Evolutionary conservation across 1,284 basidiomycete genomes (phyloP), one percentile per base, ranked within the genome.

Genomic region (Irpex sp.): DNA sequence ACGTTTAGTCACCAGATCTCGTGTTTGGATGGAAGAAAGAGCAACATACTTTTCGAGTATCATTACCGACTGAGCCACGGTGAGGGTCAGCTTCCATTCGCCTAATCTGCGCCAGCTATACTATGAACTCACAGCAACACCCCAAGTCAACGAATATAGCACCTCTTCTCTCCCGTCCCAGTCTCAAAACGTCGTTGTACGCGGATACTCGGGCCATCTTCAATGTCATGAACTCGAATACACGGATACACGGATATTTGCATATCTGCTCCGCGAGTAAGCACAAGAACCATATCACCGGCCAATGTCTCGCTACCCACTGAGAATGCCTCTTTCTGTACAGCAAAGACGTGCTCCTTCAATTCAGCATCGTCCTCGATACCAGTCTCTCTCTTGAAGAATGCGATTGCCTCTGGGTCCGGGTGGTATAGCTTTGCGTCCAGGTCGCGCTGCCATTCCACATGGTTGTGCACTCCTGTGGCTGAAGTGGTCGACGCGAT

Each of bases 321-420:
- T 66, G 79, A 73, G 71, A 85, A 87, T n/a, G 87, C 88, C 67
- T 83, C 83, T 27, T 70, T 73, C 72, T 87, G 87, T 20, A 87
- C 79, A 2, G 68, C 67, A 5, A 88, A 64, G 44, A 89, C 84
- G 74, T 90, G 88, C 64, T 79, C 69, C 76, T 82, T 88, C 67
- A 88, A 76, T 65, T 80, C 79, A 2, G 82, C 80, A 1, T 82
- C 80, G 68, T 84, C 79, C 5, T 80, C 66, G 18, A 87, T 86
- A 0, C 83, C 81, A n/a, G 85, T 87, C 67, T 82, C 80, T 3
- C 70, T 32, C 75, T 82, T 84, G 77, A 85, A 80, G 70, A 87
- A 86, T 1, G 74, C 77, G 7, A 80, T 59, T 64, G 84, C 83
- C 2, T 81, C 76, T 38, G 71, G 73, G 6, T 74, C 70, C 15